Conservation (phyloP, 2,329 filamentous ascomycete genomes). For the Ceratocystis alfenasii region DNA sequence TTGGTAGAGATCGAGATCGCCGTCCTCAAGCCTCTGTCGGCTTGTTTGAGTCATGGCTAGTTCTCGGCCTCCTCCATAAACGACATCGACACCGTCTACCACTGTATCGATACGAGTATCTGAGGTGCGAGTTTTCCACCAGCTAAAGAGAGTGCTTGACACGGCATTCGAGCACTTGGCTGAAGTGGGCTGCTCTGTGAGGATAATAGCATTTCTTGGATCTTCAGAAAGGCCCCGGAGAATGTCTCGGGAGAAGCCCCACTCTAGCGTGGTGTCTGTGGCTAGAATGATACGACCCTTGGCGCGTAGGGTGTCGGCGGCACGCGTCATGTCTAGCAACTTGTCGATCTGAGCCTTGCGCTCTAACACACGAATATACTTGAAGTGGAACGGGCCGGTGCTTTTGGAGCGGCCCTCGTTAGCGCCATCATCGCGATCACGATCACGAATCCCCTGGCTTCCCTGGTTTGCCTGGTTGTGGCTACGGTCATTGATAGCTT, state of each 20-base stretch:
- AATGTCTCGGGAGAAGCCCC: conserved; percentile 83
- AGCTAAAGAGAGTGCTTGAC: conserved; percentile 65
- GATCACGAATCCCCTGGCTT: conserved; percentile 35
- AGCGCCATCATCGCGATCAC: conserved; percentile 15
- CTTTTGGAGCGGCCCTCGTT: conserved; percentile 32
- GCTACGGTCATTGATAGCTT: conserved; percentile 48
- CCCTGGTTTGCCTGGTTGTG: conserved; percentile 28
- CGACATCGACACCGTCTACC: conserved; percentile 50
- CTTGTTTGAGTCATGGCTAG: conserved; percentile 50
- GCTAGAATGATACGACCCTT: conserved; percentile 71
- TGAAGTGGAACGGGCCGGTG: conserved; percentile 77
- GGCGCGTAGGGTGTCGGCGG: conserved; percentile 31
- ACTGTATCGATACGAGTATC: conserved; percentile 45
- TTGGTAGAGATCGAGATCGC: conserved; percentile 72
- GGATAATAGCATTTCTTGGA: conserved; percentile 67
- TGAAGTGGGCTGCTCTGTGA: conserved; percentile 64
- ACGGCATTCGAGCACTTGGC: conserved; percentile 31
- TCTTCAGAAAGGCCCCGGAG: conserved; percentile 64
- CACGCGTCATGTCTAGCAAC: conserved; percentile 41
- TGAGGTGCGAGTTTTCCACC: conserved; percentile 59
- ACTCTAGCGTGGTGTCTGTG: conserved; percentile 80
- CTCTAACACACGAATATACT: conserved; percentile 71
- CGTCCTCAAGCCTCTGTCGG: conserved; percentile 55
- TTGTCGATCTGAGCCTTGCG: conserved; percentile 67
- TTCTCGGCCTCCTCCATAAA: conserved; percentile 51